Conservation (phyloP, 768 basidiomycete genomes). For the Suillus clintonianus region DNA sequence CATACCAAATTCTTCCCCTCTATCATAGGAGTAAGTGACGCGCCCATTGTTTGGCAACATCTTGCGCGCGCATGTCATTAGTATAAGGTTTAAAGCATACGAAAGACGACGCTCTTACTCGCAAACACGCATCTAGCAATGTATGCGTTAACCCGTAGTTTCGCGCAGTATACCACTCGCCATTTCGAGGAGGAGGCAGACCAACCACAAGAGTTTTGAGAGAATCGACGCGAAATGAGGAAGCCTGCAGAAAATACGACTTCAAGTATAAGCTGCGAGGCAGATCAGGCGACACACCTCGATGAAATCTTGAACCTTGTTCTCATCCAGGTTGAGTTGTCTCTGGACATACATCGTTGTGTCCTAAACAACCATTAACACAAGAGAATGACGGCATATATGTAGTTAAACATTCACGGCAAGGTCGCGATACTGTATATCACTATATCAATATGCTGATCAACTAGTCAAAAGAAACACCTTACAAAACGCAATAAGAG, state of each 20-base stretch:
- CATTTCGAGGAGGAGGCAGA: constrained; percentile 41
- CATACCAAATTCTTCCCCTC: constrained; percentile 22
- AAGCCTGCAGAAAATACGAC: constrained; percentile 27
- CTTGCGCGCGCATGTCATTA: constrained; percentile 20
- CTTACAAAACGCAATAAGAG: constrained; percentile 37
- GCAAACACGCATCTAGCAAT: constrained; percentile 36
- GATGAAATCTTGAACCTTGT: constrained; percentile 47
- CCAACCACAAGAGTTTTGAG: constrained; percentile 45
- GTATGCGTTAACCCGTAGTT: constrained; percentile 48
- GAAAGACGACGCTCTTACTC: constrained; percentile 23
- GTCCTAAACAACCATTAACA: constrained; percentile 32
- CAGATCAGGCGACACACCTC: constrained; percentile 30
- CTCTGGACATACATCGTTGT: constrained; percentile 45
- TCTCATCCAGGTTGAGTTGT: constrained; percentile 41
- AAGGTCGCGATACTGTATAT: constrained; percentile 43
- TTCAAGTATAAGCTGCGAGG: neutral
- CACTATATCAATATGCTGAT: neutral
- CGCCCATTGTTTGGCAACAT: constrained; percentile 45
- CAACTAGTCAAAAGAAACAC: neutral
- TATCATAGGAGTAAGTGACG: constrained; percentile 27
- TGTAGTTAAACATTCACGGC: constrained; percentile 23
- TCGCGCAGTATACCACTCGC: constrained; percentile 36
- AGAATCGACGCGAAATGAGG: constrained; percentile 43
- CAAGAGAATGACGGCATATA: neutral
- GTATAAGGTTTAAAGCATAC: neutral